Evolutionary conservation across 768 basidiomycete species (phyloP), one percentile per base, ranked within the genome.

Genomic region (Phaeotremella skinneri): DNA sequence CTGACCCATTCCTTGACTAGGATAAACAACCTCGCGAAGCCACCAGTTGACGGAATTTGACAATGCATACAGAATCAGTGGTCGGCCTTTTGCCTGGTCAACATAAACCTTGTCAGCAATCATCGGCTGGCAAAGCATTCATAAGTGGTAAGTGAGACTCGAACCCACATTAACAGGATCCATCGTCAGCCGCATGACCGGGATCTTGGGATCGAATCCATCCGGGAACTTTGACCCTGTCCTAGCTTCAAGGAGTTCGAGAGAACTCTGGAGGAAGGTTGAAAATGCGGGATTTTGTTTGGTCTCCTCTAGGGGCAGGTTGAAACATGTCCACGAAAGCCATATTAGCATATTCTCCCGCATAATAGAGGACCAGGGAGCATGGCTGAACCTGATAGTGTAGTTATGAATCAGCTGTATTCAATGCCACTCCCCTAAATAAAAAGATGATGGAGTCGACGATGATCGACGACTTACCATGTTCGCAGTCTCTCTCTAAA

Each of bases 261-360:
- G 63, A 1, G 84, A 83, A 37, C 84, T 80, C 32, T 85, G 80
- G n/a, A 94, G 65, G 16, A 83, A 80, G 5, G 72, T 74, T 27
- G 77, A 79, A 50, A 84, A 59, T 11, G 79, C 73, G 1, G 84
- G 77, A 17, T 89, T 73, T 27, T 75, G 53, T 11, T 84, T 80
- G 3, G 78, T 70, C 4, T 82, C 69, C 16, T 86, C 85, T 30
- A 88, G 79, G 37, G 84, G 80, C 3, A 82, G 79, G 69, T 87
- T 87, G 76, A 85, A 92, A 68, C 88, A 85, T 23, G 84, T 82
- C 90, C 91, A 93, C 56, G 89, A 85, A 29, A 94, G 79, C 88
- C 90, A 93, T 59, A 83, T 79, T 41, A 81, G 81, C 56, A 90
- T 78, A 72, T 90, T 84, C 37, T 82, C 78, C 17, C 79, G 80